Evolutionary conservation across 2,329 filamentous ascomycete species (phyloP).

Genomic region (Tolypocladium guangdongense): DNA sequence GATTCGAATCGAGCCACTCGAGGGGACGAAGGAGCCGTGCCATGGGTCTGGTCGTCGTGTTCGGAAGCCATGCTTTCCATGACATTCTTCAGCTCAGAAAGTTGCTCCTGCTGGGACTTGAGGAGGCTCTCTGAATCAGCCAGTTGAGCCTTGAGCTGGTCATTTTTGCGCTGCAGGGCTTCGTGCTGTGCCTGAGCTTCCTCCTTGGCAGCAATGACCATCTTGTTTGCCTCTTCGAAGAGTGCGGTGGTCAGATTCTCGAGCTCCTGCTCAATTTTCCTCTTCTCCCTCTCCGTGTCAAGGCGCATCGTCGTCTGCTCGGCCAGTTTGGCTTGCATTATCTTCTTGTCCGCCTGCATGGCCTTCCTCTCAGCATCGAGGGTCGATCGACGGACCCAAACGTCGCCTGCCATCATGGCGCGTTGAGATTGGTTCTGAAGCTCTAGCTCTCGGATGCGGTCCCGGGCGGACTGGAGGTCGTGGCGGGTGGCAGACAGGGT

Average conservation of each 20-base stretch:
- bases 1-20: conserved; percentile 59
- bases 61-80: conserved; percentile 78
- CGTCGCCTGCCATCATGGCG: conserved; percentile 60
- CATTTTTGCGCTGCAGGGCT: conserved; percentile 69
- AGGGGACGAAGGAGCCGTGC: conserved; percentile 76
- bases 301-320: conserved; percentile 57
- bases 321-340: conserved; percentile 44
- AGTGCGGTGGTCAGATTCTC: conserved; percentile 83
- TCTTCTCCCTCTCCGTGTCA: conserved; percentile 67
- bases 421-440: conserved; percentile 53
- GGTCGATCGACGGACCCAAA: conserved; percentile 63
- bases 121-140: conserved; percentile 78
- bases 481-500: conserved; percentile 70
- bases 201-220: conserved; percentile 83
- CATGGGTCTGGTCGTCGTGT: conserved; percentile 58
- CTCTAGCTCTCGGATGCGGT: conserved; percentile 60
- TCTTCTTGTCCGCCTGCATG: conserved; percentile 48
- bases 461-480: conserved; percentile 65
- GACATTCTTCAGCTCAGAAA: conserved; percentile 80
- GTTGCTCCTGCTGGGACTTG: conserved; percentile 83
- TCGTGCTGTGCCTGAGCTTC: conserved; percentile 81
- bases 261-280: conserved; percentile 82
- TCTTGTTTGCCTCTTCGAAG: conserved; percentile 98
- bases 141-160: conserved; percentile 76
- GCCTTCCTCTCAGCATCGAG: conserved; percentile 61